Evolutionary conservation across 768 basidiomycete species (phyloP).

Genomic region (Solioccasus polychromus): DNA sequence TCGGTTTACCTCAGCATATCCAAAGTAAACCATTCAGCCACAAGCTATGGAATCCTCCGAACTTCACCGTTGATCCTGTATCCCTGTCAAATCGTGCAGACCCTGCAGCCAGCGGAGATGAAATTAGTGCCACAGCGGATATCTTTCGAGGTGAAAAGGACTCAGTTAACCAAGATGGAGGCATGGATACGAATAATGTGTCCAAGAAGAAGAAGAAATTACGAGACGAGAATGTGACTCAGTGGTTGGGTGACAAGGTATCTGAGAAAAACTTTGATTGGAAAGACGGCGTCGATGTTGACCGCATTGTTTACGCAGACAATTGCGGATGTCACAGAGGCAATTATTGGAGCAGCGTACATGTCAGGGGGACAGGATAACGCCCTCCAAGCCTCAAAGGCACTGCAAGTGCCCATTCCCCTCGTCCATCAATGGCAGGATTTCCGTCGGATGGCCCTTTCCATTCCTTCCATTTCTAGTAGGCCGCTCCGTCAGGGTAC

Average conservation of each 20-base stretch:
- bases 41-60: constrained; percentile 64
- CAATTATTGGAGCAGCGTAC: constrained; percentile 81
- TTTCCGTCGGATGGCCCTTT: constrained; percentile 48
- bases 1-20: constrained; percentile 69
- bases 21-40: constrained; percentile 67
- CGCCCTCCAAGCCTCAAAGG: constrained; percentile 63
- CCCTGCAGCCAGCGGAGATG: constrained; percentile 32
- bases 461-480: constrained; percentile 41
- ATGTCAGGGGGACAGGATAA: constrained; percentile 66
- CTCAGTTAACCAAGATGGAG: constrained; percentile 12
- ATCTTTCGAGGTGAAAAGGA: constrained; percentile 10
- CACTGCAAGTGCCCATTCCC: constrained; percentile 62
- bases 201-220: constrained; percentile 40
- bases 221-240: constrained; percentile 41
- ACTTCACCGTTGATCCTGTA: constrained; percentile 32
- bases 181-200: constrained; percentile 2
- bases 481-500: constrained; percentile 47
- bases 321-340: constrained; percentile 82
- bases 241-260: constrained; percentile 80
- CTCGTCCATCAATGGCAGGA: constrained; percentile 70
- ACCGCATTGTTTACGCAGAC: constrained; percentile 43
- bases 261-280: background rate
- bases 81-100: constrained; percentile 12
- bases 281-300: constrained; percentile 3
- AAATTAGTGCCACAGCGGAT: constrained; percentile 16